Evolutionary conservation across 2,329 filamentous ascomycete species (phyloP), one percentile per base, ranked within the genome.

Genomic region (Thelonectria olida): DNA sequence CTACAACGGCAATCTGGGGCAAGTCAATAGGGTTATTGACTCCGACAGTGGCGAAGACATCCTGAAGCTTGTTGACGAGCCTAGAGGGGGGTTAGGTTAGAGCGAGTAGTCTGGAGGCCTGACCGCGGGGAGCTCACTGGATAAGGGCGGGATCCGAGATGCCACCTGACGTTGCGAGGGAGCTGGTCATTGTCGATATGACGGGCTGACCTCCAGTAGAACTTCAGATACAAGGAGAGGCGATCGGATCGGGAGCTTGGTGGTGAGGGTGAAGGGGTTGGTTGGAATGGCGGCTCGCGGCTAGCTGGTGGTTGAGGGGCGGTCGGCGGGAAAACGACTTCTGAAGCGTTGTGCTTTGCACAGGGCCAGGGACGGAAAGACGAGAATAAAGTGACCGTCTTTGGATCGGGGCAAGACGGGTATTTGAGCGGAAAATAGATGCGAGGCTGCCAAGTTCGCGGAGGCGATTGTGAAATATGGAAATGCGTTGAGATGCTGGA

Each of bases 11-110:
- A 78, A 99, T 99, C 84, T 99, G 96, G 56, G 96, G 96, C 67
- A 99, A 83, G 83, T 99, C 96, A 85, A 99, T 99, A 65, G 96
- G 96, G 81, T 99, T 99, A 87, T 97, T 96, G 75, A 98, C 96
- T 72, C 96, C 96, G 72, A 99, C 96, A 41, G 96, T 98, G 65
- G 95, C 91, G 78, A 99, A 99, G 72, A 99, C 96, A 92, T 99
- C 96, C 79, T 99, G 96, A 48, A 99, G 90, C 85, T 97, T 98
- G 85, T 99, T 99, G 78, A 99, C 96, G 72, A 98, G 91, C 75
- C 88, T 90, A 72, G 55, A 15, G 62, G 36, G 62, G 31, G 54
- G 52, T 20, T 58, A 59, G 50, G 62, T 69, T 64, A 67, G 67
- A 70, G 61, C 54, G 55, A 59, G 61, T 58, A 64, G 54, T 50